Conservation (phyloP, 1,284 basidiomycete species). For the Ceratobasidium sp. region DNA sequence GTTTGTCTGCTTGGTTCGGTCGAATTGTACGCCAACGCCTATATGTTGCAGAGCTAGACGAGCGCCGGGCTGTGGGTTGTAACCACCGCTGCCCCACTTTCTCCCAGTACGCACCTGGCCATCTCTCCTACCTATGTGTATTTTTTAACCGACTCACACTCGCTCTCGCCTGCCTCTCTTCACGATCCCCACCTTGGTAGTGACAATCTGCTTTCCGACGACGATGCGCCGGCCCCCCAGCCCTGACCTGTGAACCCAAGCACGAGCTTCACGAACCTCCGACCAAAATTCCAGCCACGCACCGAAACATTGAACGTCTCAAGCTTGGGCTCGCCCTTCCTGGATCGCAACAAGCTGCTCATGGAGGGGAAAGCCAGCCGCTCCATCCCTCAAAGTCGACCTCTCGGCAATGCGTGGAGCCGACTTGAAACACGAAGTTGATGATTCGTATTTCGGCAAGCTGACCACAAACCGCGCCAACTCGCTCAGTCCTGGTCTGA, state of each 20-base stretch:
- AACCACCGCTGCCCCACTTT: too few species aligned
- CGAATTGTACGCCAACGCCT: too few species aligned
- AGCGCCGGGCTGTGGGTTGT: too few species aligned
- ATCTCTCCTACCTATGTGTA: too few species aligned
- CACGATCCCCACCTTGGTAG: too few species aligned
- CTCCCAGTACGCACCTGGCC: too few species aligned
- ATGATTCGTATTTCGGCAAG: constrained; percentile 37
- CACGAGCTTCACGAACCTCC: constrained; percentile 3
- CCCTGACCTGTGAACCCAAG: constrained; percentile 6
- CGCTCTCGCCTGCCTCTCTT: too few species aligned
- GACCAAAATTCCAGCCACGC: constrained; percentile 12
- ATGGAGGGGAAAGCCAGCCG: background rate
- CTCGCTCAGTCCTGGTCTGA: background rate
- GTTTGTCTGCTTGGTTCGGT: too few species aligned
- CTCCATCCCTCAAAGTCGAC: constrained; percentile 27
- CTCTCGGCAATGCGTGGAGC: constrained; percentile 3
- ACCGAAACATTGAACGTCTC: background rate
- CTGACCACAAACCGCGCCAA: background rate
- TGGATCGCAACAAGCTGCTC: background rate
- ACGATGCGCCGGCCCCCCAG: constrained; percentile 31
- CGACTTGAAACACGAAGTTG: constrained; percentile 32
- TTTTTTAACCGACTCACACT: too few species aligned
- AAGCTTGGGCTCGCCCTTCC: constrained; percentile 33
- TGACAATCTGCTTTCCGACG: background rate
- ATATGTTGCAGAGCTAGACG: too few species aligned